phyloP scores from a whole-genome alignment of 2,329 filamentous ascomycete genomes.

The Sporothrix globosa region DNA sequence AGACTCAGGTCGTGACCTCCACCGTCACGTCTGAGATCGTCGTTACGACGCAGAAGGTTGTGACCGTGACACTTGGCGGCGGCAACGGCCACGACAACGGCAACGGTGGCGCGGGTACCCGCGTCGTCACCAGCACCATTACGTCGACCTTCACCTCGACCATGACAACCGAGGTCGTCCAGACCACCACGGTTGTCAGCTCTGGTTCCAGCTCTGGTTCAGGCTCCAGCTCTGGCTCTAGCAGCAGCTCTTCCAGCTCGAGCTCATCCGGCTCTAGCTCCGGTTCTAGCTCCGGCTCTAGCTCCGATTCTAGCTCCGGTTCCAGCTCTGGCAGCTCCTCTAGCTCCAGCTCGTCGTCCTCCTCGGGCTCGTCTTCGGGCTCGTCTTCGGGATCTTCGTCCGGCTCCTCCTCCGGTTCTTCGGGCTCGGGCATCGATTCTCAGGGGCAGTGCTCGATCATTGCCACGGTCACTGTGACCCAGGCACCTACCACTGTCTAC shows the following conservation, averaged over 20 bases:
- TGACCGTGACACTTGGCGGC: slow-evolving; percentile 40
- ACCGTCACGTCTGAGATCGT: slow-evolving; percentile 32
- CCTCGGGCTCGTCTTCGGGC: slow-evolving; percentile 25
- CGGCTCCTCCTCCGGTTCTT: slow-evolving; percentile 25
- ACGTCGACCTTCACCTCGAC: slow-evolving; percentile 39
- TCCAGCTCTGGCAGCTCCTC: not conserved
- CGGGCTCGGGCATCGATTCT: not conserved
- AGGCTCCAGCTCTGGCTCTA: slow-evolving; percentile 24
- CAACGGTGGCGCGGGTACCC: slow-evolving; percentile 26
- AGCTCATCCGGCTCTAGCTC: slow-evolving; percentile 24
- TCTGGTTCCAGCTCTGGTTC: slow-evolving; percentile 23
- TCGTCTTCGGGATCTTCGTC: not conserved
- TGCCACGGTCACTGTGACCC: slow-evolving; percentile 31
- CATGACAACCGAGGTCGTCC: slow-evolving; percentile 34
- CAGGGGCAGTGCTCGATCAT: slow-evolving; percentile 24
- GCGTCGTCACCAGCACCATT: slow-evolving; percentile 39
- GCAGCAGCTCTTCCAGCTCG: slow-evolving; percentile 22
- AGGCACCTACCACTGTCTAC: slow-evolving; percentile 32
- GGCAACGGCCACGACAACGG: slow-evolving; percentile 32
- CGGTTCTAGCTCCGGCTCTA: slow-evolving; percentile 1
- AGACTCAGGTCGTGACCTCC: slow-evolving; percentile 34
- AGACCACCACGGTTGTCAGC: slow-evolving; percentile 26
- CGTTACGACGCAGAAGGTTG: slow-evolving; percentile 35
- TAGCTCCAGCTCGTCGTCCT: not conserved
- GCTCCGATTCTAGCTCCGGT: slow-evolving; percentile 18